Percentiles rank a stretch among this genome's conserved stretches.
These are phyloP conservation scores for Jackrogersella minutella DNA, from an alignment of 495 filamentous ascomycete genomes.

Conservation along the genomic window DNA sequence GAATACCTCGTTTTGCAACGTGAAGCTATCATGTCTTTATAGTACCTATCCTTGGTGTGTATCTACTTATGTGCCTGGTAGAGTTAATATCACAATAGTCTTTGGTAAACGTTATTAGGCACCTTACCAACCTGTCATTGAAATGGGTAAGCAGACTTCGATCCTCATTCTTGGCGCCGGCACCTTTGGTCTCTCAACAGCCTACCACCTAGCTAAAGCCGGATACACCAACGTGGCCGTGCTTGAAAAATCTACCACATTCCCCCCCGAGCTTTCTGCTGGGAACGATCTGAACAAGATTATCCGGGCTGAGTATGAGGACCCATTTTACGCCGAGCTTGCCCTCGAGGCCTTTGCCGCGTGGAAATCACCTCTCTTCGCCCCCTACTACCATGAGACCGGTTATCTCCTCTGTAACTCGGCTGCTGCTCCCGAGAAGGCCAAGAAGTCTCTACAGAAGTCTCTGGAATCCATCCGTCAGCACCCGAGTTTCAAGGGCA, in stretches of 20 bases:
- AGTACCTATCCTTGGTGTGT: not conserved
- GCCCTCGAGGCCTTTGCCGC: conserved; percentile 49
- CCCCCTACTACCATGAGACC: conserved; percentile 62
- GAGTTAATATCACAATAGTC: not conserved
- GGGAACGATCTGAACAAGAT: conserved; percentile 66
- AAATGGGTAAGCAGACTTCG: conserved; percentile 19
- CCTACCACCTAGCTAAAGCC: conserved; percentile 54
- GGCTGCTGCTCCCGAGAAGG: conserved; percentile 55
- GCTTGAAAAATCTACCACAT: conserved; percentile 53
- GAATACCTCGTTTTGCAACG: conserved; percentile 6
- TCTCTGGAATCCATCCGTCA: conserved; percentile 53
- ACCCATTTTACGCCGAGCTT: conserved; percentile 62
- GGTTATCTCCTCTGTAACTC: conserved; percentile 63
- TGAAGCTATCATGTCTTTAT: conserved; percentile 5
- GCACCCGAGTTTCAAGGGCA: conserved; percentile 47
- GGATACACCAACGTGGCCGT: conserved; percentile 56
- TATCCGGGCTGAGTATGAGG: conserved; percentile 63
- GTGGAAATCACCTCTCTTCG: conserved; percentile 52
- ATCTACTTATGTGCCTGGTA: not conserved
- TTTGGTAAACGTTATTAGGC: too few relatives aligned
- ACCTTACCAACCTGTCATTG: not conserved
- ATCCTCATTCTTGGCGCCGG: conserved; percentile 57
- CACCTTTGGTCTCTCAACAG: conserved; percentile 60
- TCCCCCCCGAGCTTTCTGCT: conserved; percentile 55
- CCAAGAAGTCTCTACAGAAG: conserved; percentile 54